Evolutionary conservation across 139 green algal genomes (phyloP), one percentile per base, ranked within the genome.

Genomic region (Chlamydomonas sp.): DNA sequence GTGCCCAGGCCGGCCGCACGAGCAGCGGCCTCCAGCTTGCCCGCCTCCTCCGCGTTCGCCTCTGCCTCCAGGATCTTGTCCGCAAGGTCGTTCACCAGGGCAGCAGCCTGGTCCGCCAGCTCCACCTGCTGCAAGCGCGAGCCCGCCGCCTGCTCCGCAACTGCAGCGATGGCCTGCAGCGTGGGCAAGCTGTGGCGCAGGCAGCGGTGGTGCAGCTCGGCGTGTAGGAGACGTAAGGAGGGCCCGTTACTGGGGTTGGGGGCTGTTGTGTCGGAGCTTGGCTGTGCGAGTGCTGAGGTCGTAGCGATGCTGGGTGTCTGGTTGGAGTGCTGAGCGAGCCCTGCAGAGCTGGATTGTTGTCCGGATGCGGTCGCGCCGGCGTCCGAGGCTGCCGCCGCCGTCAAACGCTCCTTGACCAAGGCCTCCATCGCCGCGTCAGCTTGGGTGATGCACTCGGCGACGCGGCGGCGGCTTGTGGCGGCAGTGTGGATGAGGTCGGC

Each of bases 51-150:
- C 0, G 64, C 84, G 58, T 72, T 82, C 10, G 84, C 84, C 75
- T 88, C 84, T 16, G 84, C 84, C 49, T 88, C 84, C 3, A 88
- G 75, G 64, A 88, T 88, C 63, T 88, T 88, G 7, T 63, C 84
- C 2, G 84, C 84, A 75, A 88, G 59, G 84, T 88, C 64, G 0
- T 75, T 68, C 58, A 88, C 75, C 9, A 88, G 84, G 10, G 2
- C 18, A 8, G 84, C 84, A 15, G 75, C 84, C 58, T 88, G 84
- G 14, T 83, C 75, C 10, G 75, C 77, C 16, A 88, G 63, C 3
- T 67, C 14, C 6, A 88, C 84, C 84, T 88, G 84, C 2, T 15
- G 63, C 6, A 20, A 60, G 57, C 74, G 84, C 17, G 75, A 64
- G 15, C 77, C 84, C 57, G 75, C 61, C 4, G 84, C 75, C 9